Base-by-base conservation (phyloP, 169 alveolate species). In the Eimeria tenella region DNA sequence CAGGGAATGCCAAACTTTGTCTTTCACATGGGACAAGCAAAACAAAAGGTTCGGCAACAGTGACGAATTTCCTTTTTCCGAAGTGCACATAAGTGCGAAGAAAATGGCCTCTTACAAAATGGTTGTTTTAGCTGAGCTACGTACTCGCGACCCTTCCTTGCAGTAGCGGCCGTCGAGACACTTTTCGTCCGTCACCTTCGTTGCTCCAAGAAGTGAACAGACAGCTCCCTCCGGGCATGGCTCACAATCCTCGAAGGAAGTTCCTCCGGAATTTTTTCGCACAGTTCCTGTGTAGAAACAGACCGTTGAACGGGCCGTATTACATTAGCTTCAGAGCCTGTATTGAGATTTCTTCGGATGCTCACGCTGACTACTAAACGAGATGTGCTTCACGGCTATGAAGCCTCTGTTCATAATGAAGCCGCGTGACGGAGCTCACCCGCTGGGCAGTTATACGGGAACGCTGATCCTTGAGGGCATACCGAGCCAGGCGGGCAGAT, bases 151-250 rank as follows among this genome's bases (percentile, higher is more conserved):
- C 79, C 91, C 79, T 60, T 25, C 63, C 31, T 58, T 62, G 79
- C 91, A 83, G 91, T 83, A 60, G n/a, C 91, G 91, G 53, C 91
- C 91, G 52, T 83, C 91, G 25, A 83, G 79, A 11, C 91, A 83
- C 13, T 52, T 17, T 42, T 60, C 15, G 8, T 31, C 53, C 3
- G 74, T 83, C 74, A 83, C 91, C 10, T 53, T 49, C 60, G 79
- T 60, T 83, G 91, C 91, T 60, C 91, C 91, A n/a, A 62, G 74
- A 25, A 31, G 62, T 7, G 62, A 21, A 62, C 91, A 83, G 60
- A 31, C 56, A 31, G 25, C 52, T 19, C 91, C 91, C 31, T 83
- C 77, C 4, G 91, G 91, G 77, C 91, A 83, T 9, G 91, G 91
- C 68, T 83, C 13, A 50, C 91, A 83, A 0, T 83, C 60, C 11